phyloP scores from a whole-genome alignment of 768 basidiomycete genomes.

The Phaffia tasmanica region DNA sequence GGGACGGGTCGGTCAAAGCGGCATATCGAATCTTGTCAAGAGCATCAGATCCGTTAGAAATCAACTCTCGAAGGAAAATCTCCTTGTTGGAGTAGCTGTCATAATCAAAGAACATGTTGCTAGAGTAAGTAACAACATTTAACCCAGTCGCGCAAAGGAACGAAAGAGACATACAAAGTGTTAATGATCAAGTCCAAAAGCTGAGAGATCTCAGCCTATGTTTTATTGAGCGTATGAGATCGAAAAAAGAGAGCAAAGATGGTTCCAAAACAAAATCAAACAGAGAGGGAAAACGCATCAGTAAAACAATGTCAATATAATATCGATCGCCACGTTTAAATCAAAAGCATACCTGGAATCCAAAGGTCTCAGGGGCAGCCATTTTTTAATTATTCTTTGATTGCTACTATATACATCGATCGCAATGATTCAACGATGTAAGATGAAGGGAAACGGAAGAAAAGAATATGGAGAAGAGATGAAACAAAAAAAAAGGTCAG shows the following conservation, averaged over 20 bases:
- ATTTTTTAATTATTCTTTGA: too few species aligned
- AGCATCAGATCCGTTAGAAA: conserved; percentile 65
- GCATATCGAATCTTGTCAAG: conserved; percentile 89
- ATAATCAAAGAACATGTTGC: conserved; percentile 37
- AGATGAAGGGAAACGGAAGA: too few species aligned
- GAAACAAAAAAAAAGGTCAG: too few species aligned
- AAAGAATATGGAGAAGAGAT: too few species aligned
- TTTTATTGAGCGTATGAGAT: conserved; percentile 35
- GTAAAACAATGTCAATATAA: too few species aligned
- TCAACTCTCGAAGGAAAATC: conserved; percentile 97
- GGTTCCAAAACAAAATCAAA: too few species aligned
- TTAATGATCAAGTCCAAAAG: conserved; percentile 96
- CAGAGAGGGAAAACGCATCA: too few species aligned
- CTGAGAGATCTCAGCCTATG: conserved; percentile 97
- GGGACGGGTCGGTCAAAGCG: conserved; percentile 83
- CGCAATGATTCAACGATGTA: too few species aligned
- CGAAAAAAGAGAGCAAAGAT: too few species aligned
- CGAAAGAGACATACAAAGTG: conserved; percentile 2
- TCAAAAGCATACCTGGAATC: conserved; percentile 1
- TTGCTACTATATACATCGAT: too few species aligned
- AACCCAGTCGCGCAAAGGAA: background rate
- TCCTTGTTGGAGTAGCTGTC: conserved; percentile 99
- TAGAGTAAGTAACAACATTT: background rate
- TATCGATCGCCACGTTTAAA: too few species aligned
- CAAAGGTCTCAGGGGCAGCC: background rate